These are phyloP conservation scores for Hirschfeldia incana DNA, from an alignment of 345 rosid species.

Conservation along the genomic window DNA sequence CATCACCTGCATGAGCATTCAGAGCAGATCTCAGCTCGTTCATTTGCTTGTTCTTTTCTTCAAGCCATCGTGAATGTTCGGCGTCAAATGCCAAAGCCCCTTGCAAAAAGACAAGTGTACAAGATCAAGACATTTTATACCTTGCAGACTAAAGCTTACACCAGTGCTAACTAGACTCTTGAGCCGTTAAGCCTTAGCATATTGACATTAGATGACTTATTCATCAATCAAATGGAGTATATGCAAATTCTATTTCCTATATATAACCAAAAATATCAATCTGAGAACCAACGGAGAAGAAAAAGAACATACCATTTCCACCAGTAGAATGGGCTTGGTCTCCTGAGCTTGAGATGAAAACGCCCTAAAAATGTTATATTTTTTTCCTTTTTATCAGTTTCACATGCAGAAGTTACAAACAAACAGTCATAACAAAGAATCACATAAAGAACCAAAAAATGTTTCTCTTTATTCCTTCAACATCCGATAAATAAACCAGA, in stretches of 20 bases:
- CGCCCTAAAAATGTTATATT: slow-evolving; percentile 46
- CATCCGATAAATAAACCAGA: too few relatives aligned
- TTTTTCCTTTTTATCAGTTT: not conserved
- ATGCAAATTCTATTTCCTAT: not conserved
- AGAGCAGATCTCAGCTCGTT: slow-evolving; percentile 87
- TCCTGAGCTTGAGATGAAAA: slow-evolving; percentile 84
- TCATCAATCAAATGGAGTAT: slow-evolving; percentile 4
- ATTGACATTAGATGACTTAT: slow-evolving; percentile 17
- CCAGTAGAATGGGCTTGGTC: slow-evolving; percentile 85
- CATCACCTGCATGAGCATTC: slow-evolving; percentile 83
- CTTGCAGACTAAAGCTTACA: too few relatives aligned
- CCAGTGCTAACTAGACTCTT: not conserved
- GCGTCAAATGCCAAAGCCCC: slow-evolving; percentile 93
- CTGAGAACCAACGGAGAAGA: slow-evolving; percentile 19
- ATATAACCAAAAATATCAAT: not conserved
- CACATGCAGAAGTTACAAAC: slow-evolving; percentile 7
- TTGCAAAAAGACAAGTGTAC: slow-evolving; percentile 26
- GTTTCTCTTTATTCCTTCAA: too few relatives aligned
- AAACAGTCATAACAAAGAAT: not conserved
- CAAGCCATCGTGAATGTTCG: slow-evolving; percentile 85
- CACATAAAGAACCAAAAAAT: too few relatives aligned
- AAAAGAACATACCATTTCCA: slow-evolving; percentile 67
- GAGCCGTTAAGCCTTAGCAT: not conserved
- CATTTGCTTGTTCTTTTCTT: slow-evolving; percentile 71
- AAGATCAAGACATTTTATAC: not conserved